Evolutionary conservation across 805 yeast species (phyloP), one percentile per base, ranked within the genome.

Genomic region (Ogataea polymorpha): DNA sequence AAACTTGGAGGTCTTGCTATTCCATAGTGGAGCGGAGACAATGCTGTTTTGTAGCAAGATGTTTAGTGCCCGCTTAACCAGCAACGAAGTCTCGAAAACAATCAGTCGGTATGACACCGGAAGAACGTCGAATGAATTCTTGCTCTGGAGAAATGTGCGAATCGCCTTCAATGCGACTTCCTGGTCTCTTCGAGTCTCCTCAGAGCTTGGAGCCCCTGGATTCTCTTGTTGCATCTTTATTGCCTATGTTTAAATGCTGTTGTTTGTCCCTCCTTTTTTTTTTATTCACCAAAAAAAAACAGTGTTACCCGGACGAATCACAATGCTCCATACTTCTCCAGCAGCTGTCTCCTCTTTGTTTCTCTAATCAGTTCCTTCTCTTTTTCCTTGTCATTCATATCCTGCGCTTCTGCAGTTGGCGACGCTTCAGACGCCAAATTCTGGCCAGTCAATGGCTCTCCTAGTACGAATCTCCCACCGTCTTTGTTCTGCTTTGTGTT

Each of bases 1-100:
- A 70, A 93, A 93, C 55, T 85, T 74, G 12, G 96, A 85, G 12
- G 86, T 79, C 56, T 83, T 77, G 44, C 91, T 83, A 64, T 91
- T 86, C 99, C 99, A 93, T 38, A 93, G 70, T 3, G 99, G 99
- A 4, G 98, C 98, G 40, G 95, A 83, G 23, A 93, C 97, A 56
- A 93, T 88, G 59, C 87, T 86, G 63, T 93, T 93, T 60, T 93
- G 98, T 38, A 93, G 70, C 46, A 93, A 67, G 21, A 95, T 90
- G 50, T 88, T 89, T 56, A 93, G 71, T 4, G 96, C 86, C 60
- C 91, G 88, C 65, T 91, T 90, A 27, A 93, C 95, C 42, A 88
- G 68, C 35, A 93, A 69, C 5, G 96, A 79, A 2, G 98, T 90
- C 61, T 93, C 99, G 54, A 93, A 77, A 34, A 93, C 98, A 41